Base-by-base conservation (phyloP, 2,329 filamentous ascomycete genomes). In the Pestalotiopsis fici region DNA sequence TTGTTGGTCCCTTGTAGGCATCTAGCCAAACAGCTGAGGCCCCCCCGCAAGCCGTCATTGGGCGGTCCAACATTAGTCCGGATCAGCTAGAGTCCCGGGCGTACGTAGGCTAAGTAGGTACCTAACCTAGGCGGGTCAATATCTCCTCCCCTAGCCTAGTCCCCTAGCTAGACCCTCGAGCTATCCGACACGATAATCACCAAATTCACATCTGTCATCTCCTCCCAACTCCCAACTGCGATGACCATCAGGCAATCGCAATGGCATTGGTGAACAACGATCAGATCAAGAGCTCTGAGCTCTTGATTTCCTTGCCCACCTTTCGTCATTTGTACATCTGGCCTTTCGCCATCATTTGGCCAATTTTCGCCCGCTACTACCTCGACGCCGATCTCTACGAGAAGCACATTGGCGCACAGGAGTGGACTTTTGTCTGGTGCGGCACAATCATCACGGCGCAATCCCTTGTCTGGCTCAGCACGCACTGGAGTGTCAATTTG, bases 401-500 rank as follows among this genome's bases (percentile, higher is more conserved):
- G 72, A 91, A 91, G 77, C 91, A 98, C 83, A 97, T 99, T 71
- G 89, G 92, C 74, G 95, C 92, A n/a, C 90, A 92, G 74, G 96
- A 99, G 85, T 99, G 96, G 95, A 98, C 97, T 0, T 97, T 97
- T 78, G 93, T 99, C 70, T 99, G 93, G 90, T 88, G 92, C 72
- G 95, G 93, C 75, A 87, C 90, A 72, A 98, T 99, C 77, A 86
- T 97, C 78, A 97, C 95, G 12, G 76, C 92, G 66, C 97, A 99
- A 83, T 90, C 93, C 71, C 87, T 99, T 71, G 83, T 94, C 73
- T 99, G 96, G 95, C 87, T 99, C 69, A 95, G 93, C 83, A 99
- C 96, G 59, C 94, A 98, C 83, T 99, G 96, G 96, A 98, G 93
- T 77, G 94, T 99, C 78, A 91, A 95, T 77, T 84, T 98, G 70